Base-by-base conservation (phyloP, 148 eudicot genomes). In the Salicornia ramosissima region DNA sequence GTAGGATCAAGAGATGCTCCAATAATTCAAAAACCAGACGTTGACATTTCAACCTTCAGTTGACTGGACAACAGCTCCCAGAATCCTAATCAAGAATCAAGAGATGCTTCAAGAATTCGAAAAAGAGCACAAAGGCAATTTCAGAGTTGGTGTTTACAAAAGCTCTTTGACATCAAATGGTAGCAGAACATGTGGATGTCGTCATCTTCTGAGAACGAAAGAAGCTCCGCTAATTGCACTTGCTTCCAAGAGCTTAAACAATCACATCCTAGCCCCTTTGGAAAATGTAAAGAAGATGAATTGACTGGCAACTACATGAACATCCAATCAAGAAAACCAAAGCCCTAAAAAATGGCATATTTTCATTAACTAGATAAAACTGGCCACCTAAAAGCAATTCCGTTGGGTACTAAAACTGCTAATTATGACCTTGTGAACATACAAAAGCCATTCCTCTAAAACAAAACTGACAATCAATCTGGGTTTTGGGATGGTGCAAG, bases 341-440 rank as follows among this genome's bases (percentile, higher is more conserved):
- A 43, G 47, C 70, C 72, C 78, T 40, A 61, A 68, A 74, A 52
- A 21, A 29, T 69, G 74, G 58, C 74, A 43, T 60, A 28, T 65
- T 40, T 45, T 56, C 33, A 28, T 52, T 22, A 61, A 62, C 50
- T 22, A 40, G 39, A 46, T 47, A 33, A 53, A 40, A 14, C 45
- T 39, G 43, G 64, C 42, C 64, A 43, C 64, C 59, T 64, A n/a
- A 36, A 63, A 58, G 50, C 53, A 57, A 25, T 39, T 29, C 67
- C 47, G 49, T 71, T 18, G 22, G 54, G 67, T 64, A 64, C 69
- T 64, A 29, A 10, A 28, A 63, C 46, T 65, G 75, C 47, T 39
- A 26, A 61, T 59, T 34, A 65, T 29, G 70, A 49, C 51, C 65
- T 59, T 15, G 53, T 71, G 42, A 49, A 64, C 75, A 57, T 65